Evolutionary conservation across 2,329 filamentous ascomycete genomes (phyloP).

Genomic region (Rhynchosporium agropyri): DNA sequence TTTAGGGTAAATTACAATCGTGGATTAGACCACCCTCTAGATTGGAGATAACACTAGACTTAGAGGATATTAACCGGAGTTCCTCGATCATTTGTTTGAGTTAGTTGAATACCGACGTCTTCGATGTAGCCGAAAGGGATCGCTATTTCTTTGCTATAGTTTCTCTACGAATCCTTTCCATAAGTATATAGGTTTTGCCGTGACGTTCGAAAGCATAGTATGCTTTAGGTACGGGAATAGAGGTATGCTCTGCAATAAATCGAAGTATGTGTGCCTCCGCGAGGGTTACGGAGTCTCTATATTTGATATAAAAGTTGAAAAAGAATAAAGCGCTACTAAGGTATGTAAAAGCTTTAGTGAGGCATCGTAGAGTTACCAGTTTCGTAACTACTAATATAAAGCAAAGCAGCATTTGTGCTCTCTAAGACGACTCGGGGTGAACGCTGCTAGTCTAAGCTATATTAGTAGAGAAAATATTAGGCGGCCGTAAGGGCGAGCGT

Average conservation of each 20-base stretch:
- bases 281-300: too few relatives aligned
- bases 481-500: too few relatives aligned
- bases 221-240: conserved; percentile 45
- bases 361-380: too few relatives aligned
- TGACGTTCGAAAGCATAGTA: conserved; percentile 42
- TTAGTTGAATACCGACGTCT: conserved; percentile 42
- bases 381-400: too few relatives aligned
- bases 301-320: too few relatives aligned
- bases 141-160: conserved; percentile 35
- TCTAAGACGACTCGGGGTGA: too few relatives aligned
- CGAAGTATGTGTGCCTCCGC: conserved; percentile 43
- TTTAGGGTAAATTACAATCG: not conserved
- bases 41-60: not conserved
- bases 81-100: conserved; percentile 35
- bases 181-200: conserved; percentile 44
- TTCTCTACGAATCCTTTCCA: conserved; percentile 45
- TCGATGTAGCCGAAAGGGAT: conserved; percentile 37
- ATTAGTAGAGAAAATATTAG: too few relatives aligned
- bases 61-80: conserved; percentile 14
- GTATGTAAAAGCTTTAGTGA: too few relatives aligned
- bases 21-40: conserved; percentile 19
- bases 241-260: conserved; percentile 44
- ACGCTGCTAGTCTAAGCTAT: too few relatives aligned
- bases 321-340: too few relatives aligned
- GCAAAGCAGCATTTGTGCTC: too few relatives aligned